phyloP scores from a whole-genome alignment of 2,329 filamentous ascomycete species.

The Aspergillus ibericus region DNA sequence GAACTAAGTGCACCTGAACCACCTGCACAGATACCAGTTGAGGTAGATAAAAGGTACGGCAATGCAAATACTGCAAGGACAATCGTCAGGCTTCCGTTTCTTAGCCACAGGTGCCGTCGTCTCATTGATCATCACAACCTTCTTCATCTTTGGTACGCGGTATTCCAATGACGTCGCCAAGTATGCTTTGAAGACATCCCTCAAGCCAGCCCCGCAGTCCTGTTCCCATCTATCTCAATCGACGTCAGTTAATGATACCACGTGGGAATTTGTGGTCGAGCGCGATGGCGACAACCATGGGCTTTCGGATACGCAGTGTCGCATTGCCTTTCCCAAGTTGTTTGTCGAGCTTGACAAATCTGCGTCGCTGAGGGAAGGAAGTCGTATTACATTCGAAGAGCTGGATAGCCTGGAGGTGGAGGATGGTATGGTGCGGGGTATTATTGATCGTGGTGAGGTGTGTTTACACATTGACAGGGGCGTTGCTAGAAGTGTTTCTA shows the following conservation, averaged over 20 bases:
- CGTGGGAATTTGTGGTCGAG: slow-evolving; percentile 35
- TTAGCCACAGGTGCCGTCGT: slow-evolving; percentile 27
- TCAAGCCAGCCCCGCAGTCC: slow-evolving; percentile 2
- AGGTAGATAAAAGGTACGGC: not conserved
- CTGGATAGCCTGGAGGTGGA: slow-evolving; percentile 33
- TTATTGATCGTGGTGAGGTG: slow-evolving; percentile 40
- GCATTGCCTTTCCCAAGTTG: slow-evolving; percentile 43
- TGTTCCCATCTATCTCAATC: not conserved
- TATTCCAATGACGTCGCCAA: slow-evolving; percentile 18
- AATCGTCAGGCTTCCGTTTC: slow-evolving; percentile 19
- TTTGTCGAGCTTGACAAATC: slow-evolving; percentile 40
- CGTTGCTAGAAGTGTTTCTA: not conserved
- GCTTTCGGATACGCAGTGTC: slow-evolving; percentile 37
- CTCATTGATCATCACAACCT: slow-evolving; percentile 29
- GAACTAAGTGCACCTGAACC: not conserved
- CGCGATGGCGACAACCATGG: slow-evolving; percentile 41
- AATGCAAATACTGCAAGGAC: not conserved
- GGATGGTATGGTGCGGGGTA: slow-evolving; percentile 39
- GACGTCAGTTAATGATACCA: not conserved
- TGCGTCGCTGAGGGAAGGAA: slow-evolving; percentile 20
- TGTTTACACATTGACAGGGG: slow-evolving; percentile 5
- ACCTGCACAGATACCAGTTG: not conserved
- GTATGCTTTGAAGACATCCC: slow-evolving; percentile 24
- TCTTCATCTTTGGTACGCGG: slow-evolving; percentile 24
- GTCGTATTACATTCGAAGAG: slow-evolving; percentile 34